These are phyloP conservation scores for Salmacisia buchloeana DNA, from an alignment of 1,284 basidiomycete genomes.

Conservation along the genomic window DNA sequence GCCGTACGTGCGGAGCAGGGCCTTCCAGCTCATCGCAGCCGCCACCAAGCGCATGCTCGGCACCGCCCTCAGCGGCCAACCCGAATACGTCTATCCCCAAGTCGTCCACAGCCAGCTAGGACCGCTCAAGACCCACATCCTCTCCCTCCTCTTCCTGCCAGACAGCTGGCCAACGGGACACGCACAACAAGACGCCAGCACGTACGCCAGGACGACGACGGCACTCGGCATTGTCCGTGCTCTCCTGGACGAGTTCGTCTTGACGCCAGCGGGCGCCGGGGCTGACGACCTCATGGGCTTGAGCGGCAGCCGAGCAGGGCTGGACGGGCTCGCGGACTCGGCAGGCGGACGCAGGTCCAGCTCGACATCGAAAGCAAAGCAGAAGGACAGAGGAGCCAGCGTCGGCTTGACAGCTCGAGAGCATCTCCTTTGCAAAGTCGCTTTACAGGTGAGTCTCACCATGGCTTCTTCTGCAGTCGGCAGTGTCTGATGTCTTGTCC, in stretches of 20 bases:
- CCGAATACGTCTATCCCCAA: constrained; percentile 13
- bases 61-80: constrained; percentile 21
- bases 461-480: neutral
- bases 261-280: constrained; percentile 13
- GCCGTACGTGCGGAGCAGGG: constrained; percentile 27
- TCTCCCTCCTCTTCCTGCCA: constrained; percentile 22
- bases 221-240: constrained; percentile 3
- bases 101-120: constrained; percentile 21
- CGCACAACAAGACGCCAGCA: constrained; percentile 19
- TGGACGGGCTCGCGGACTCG: neutral
- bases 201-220: constrained; percentile 17
- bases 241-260: constrained; percentile 8
- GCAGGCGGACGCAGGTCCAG: constrained; percentile 13
- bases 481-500: neutral
- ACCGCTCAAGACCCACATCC: constrained; percentile 22
- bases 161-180: constrained; percentile 20
- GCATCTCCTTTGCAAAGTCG: constrained; percentile 36
- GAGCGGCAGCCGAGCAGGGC: neutral
- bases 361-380: neutral
- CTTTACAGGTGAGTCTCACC: constrained; percentile 17
- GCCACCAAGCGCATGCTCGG: constrained; percentile 30
- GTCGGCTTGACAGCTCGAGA: constrained; percentile 31
- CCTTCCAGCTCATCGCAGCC: constrained; percentile 31
- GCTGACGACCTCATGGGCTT: constrained; percentile 18
- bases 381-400: constrained; percentile 19